These are phyloP conservation scores for Globisporangium paroecandrum DNA, from an alignment of 352 stramenopile genomes.

Conservation along the genomic window DNA sequence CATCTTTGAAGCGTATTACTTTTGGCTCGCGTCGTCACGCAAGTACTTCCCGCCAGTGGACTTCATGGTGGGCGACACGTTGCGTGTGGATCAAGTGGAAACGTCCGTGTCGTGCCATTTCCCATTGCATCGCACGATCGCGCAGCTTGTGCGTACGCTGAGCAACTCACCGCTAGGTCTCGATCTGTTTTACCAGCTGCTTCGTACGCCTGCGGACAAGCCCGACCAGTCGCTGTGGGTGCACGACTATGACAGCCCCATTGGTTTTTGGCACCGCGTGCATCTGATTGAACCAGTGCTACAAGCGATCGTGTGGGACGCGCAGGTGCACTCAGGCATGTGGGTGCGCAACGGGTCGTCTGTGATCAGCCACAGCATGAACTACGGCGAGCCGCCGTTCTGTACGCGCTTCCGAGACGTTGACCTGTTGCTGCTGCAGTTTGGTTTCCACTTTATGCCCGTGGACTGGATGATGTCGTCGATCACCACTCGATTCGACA, in stretches of 20 bases:
- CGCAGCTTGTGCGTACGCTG: constrained; percentile 66
- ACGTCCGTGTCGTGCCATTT: constrained; percentile 74
- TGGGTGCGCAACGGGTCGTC: constrained; percentile 85
- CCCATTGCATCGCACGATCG: constrained; percentile 71
- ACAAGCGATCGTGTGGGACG: constrained; percentile 84
- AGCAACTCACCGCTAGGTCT: constrained; percentile 56
- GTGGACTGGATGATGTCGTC: constrained; percentile 79
- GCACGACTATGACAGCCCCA: constrained; percentile 46
- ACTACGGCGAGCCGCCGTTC: constrained; percentile 86
- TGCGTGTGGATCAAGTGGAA: constrained; percentile 56
- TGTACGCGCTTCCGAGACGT: constrained; percentile 81
- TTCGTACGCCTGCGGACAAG: constrained; percentile 29
- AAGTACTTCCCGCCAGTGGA: constrained; percentile 76
- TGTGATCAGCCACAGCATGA: constrained; percentile 88
- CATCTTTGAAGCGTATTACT: constrained; percentile 74
- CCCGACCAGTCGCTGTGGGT: constrained; percentile 47
- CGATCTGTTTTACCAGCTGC: constrained; percentile 54
- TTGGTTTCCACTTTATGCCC: constrained; percentile 65
- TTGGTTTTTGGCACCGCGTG: constrained; percentile 81
- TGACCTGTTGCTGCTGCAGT: constrained; percentile 78
- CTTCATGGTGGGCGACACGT: constrained; percentile 52
- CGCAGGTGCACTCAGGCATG: constrained; percentile 77
- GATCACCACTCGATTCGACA: constrained; percentile 69
- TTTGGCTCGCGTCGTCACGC: constrained; percentile 69
- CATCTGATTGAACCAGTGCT: constrained; percentile 76